A percentile compares a stretch with the other conserved stretches of the same genome.
Conservation (phyloP, 2,329 filamentous ascomycete genomes). For the Metarhizium album region DNA sequence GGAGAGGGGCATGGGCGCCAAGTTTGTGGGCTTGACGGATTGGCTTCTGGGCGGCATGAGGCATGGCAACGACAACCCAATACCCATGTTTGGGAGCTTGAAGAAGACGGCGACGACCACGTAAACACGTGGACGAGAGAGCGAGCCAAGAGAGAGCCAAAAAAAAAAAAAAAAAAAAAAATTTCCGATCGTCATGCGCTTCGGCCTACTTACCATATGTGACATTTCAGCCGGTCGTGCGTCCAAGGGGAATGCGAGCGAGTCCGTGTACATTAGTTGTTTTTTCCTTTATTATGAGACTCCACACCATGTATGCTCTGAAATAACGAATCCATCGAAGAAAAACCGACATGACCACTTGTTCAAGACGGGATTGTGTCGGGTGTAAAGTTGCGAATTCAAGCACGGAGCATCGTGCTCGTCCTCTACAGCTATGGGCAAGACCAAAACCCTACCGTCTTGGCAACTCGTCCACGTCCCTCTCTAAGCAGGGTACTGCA, state of each 20-base stretch:
- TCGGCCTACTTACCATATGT: too few species aligned
- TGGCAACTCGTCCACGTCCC: neutral
- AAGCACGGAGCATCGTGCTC: too few species aligned
- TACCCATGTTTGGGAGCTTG: slow-evolving; percentile 25
- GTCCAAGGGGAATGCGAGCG: too few species aligned
- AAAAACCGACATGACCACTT: too few species aligned
- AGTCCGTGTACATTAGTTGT: slow-evolving; percentile 1
- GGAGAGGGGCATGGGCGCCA: slow-evolving; percentile 69
- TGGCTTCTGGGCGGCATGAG: slow-evolving; percentile 77
- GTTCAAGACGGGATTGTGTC: too few species aligned
- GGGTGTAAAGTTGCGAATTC: too few species aligned
- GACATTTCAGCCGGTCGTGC: too few species aligned
- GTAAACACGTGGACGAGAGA: too few species aligned
- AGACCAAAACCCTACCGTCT: neutral
- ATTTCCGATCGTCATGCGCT: too few species aligned
- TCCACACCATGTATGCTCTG: slow-evolving; percentile 1
- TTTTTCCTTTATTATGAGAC: neutral
- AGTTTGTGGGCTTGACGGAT: slow-evolving; percentile 84
- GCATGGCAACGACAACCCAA: slow-evolving; percentile 20
- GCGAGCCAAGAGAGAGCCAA: too few species aligned
- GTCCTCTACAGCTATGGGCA: neutral
- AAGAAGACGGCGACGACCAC: slow-evolving; percentile 11
- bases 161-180: too few species aligned
- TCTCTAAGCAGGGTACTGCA: neutral
- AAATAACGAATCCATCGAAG: too few species aligned